Evolutionary conservation across 768 basidiomycete genomes (phyloP), one percentile per base, ranked within the genome.

Genomic region (Favolaschia claudopus): DNA sequence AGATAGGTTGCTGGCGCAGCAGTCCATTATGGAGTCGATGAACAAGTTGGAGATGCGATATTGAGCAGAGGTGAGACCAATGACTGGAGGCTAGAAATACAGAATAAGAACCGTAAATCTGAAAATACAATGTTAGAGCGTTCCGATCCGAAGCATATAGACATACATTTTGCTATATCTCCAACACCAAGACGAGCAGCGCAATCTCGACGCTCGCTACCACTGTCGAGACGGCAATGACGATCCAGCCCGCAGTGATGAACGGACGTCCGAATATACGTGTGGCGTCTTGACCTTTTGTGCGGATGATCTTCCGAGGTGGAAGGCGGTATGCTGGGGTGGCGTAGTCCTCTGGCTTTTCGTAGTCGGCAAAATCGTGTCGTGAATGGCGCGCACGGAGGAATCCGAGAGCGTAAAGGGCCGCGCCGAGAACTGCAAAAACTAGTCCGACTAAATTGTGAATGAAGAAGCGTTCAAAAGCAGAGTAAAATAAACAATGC

Each of bases 261-360:
- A 94, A 94, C 1, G 91, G 90, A 13, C 89, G 79, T 0, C 93
- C 93, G 67, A 87, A 92, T 8, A 89, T 77, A 1, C 89, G 81
- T 42, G 78, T 80, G 28, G 79, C 77, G 55, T 87, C 82, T 65
- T 89, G 86, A 0, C 89, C 89, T 27, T 81, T 78, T 1, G 88
- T 89, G 48, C 79, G 76, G 5, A 85, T 74, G 6, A 83, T 82
- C 8, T n/a, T n/a, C n/a, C n/a, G n/a, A n/a, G n/a, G n/a, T n/a
- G n/a, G 62, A 57, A 25, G 69, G 67, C 3, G 34, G 27, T n/a
- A n/a, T n/a, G n/a, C n/a, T n/a, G n/a, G 40, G 32, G 45, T n/a
- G 19, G 28, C 54, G 24, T 31, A 20, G 42, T 27, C 53, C 5
- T 71, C 69, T 38, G 79, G 74, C 54, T 77, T 79, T 54, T 74